These are phyloP conservation scores for Arthroderma uncinatum DNA, from an alignment of 2,329 filamentous ascomycete genomes.

Conservation along the genomic window DNA sequence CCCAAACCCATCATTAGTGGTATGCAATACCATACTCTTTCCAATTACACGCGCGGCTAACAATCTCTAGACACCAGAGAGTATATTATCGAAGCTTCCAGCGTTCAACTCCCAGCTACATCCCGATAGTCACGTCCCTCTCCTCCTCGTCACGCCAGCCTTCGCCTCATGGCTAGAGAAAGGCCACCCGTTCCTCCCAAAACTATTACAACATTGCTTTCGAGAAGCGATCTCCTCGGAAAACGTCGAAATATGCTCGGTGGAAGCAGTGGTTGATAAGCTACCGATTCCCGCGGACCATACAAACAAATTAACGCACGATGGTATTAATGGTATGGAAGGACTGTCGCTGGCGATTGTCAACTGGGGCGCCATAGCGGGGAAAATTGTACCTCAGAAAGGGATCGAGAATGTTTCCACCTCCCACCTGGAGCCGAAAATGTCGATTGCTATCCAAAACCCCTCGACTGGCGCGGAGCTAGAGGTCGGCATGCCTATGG, in stretches of 20 bases:
- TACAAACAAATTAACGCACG: too few species aligned
- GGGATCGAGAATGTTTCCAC: constrained; percentile 22
- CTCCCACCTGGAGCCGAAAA: constrained; percentile 23
- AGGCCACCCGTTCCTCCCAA: constrained; percentile 22
- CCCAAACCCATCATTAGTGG: constrained; percentile 8
- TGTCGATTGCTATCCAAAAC: constrained; percentile 22
- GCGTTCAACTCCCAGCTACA: constrained; percentile 1
- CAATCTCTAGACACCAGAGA: background rate
- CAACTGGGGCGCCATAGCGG: constrained; percentile 19
- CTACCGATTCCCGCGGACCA: constrained; percentile 19
- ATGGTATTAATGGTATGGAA: constrained; percentile 24
- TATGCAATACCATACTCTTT: background rate
- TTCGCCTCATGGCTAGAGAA: constrained; percentile 30
- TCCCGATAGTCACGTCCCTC: constrained; percentile 18
- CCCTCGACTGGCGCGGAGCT: constrained; percentile 6
- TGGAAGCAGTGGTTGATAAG: constrained; percentile 30
- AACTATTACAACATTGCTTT: constrained; percentile 24
- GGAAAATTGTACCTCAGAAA: constrained; percentile 22
- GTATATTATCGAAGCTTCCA: background rate
- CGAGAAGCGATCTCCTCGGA: constrained; percentile 11
- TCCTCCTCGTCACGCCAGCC: constrained; percentile 29
- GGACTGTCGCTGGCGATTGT: constrained; percentile 28
- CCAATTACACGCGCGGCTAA: background rate
- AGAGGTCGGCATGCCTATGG: constrained; percentile 31
- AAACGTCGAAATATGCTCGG: constrained; percentile 17